Conservation (phyloP, 2,329 filamentous ascomycete genomes). For the Didymella pinodella region DNA sequence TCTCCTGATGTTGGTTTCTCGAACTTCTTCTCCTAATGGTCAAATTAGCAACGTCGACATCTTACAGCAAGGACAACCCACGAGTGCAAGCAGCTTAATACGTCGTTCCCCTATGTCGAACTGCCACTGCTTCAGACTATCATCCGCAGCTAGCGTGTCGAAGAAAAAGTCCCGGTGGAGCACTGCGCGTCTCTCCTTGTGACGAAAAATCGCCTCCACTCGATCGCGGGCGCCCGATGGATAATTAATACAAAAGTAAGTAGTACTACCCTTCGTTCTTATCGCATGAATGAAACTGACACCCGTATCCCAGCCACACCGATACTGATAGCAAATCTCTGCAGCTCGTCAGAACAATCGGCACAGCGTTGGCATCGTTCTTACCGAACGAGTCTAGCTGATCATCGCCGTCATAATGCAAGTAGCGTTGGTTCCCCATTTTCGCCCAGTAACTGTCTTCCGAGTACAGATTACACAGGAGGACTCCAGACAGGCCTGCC, state of each 20-base stretch:
- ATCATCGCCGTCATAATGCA: slow-evolving; percentile 6
- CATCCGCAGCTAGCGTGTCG: slow-evolving; percentile 31
- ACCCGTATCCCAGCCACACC: slow-evolving; percentile 33
- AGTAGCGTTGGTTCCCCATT: slow-evolving; percentile 34
- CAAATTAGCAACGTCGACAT: background rate
- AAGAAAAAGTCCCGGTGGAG: slow-evolving; percentile 32
- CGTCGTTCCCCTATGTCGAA: slow-evolving; percentile 20
- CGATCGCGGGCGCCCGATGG: slow-evolving; percentile 1
- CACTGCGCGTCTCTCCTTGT: slow-evolving; percentile 16
- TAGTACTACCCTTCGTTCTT: slow-evolving; percentile 4
- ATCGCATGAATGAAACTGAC: slow-evolving; percentile 31
- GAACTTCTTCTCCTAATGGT: background rate
- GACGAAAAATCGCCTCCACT: background rate
- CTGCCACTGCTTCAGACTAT: slow-evolving; percentile 33
- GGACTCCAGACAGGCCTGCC: slow-evolving; percentile 3
- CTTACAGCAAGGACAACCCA: too few relatives aligned
- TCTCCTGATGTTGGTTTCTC: background rate
- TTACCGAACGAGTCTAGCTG: background rate
- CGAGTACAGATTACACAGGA: slow-evolving; percentile 23
- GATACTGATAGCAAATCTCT: slow-evolving; percentile 34
- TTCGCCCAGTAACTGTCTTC: slow-evolving; percentile 33
- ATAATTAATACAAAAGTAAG: slow-evolving; percentile 14
- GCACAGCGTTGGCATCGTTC: too few relatives aligned
- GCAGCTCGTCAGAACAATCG: background rate
- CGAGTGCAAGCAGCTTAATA: too few relatives aligned